Percentiles rank a stretch among this genome's conserved stretches.
Conservation (phyloP, 2,329 filamentous ascomycete genomes). For the Helotiales sp. region DNA sequence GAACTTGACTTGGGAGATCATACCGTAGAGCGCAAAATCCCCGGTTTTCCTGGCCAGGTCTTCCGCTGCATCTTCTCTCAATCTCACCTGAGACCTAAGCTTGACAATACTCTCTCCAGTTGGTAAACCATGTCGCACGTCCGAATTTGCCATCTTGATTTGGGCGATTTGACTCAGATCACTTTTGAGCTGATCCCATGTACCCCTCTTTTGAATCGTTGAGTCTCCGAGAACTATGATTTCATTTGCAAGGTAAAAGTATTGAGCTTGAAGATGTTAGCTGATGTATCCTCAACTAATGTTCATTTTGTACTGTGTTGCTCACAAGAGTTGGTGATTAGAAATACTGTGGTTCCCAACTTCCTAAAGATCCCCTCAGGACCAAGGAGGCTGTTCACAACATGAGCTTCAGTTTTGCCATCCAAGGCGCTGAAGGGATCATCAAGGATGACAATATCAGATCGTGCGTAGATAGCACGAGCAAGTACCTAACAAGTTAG, state of each 20-base stretch:
- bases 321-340: slow-evolving; percentile 25
- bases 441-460: slow-evolving; percentile 49
- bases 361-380: slow-evolving; percentile 16
- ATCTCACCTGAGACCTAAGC: not conserved
- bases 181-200: not conserved
- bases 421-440: slow-evolving; percentile 53
- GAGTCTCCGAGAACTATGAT: not conserved
- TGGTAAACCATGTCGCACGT: not conserved
- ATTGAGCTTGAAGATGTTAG: not conserved
- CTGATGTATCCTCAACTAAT: not conserved
- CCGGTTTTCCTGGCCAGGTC: not conserved
- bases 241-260: not conserved
- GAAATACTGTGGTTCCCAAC: slow-evolving; percentile 43
- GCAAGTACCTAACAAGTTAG: slow-evolving; percentile 44
- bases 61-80: not conserved
- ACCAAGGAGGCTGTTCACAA: slow-evolving; percentile 49
- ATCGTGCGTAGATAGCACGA: slow-evolving; percentile 50
- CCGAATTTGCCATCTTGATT: not conserved
- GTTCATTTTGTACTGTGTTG: not conserved
- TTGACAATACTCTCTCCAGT: not conserved
- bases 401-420: slow-evolving; percentile 47
- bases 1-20: not conserved
- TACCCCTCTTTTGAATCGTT: not conserved
- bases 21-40: not conserved
- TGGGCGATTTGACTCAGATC: not conserved